Evolutionary conservation across 2,329 filamentous ascomycete species (phyloP), one percentile per base, ranked within the genome.

Genomic region (Alternaria tenuissima): DNA sequence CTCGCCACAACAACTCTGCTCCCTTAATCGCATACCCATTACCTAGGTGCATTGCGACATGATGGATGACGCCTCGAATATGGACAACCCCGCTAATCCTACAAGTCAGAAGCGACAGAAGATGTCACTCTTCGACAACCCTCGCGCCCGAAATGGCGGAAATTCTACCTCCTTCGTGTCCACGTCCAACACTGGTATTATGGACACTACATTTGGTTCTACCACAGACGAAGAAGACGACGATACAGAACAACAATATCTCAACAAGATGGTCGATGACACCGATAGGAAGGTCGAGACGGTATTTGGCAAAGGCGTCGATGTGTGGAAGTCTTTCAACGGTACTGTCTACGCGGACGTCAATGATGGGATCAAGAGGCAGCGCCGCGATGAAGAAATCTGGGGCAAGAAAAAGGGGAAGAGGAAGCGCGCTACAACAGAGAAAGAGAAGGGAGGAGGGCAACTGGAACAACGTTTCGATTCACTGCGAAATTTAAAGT

Each of bases 161-260:
- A 18, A 12, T 7, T n/a, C 36, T 32, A 34, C 22, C 4, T 55
- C 53, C 12, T 59, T 57, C 28, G 24, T 59, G 28, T 26, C n/a
- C 22, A 34, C 47, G 7, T 44, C 43, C 14, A 54, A 34, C 26
- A 52, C 44, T 5, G 39, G 28, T 4, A 20, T 52, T 4, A 48
- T 55, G 32, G 43, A 55, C 24, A 34, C n/a, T 28, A 42, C 44
- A 8, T 30, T n/a, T 24, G 62, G 49, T 32, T 65, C 62, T 7
- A 46, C 52, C 20, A 65, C 62, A 3, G 62, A 62, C 44, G 59
- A 62, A 54, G 62, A 65, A 34, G 54, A 62, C 20, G 44, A 24
- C 2, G 56, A 42, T 18, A 18, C 18, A 3, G 59, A 41, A 3
- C 48, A 58, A n/a, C 28, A 55, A 24, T 63, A 60, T 18, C 53